Conservation (phyloP, 805 yeast species). For the Starmerella davenportii region DNA sequence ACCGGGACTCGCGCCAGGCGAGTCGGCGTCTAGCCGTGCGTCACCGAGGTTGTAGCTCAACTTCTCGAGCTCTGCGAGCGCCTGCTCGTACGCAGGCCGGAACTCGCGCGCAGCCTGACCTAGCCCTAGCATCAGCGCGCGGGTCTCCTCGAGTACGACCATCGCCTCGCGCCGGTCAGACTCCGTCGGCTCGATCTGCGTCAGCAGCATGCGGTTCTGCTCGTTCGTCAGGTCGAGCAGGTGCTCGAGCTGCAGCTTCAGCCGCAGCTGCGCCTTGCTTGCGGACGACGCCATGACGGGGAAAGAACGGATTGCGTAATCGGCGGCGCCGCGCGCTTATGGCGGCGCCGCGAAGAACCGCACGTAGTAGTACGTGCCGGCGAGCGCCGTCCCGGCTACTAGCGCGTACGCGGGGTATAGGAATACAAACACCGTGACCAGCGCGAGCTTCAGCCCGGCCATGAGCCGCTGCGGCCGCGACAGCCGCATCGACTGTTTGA, state of each 20-base stretch:
- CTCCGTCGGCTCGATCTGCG: constrained; percentile 17
- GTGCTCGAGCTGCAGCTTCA: constrained; percentile 15
- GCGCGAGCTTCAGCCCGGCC: constrained; percentile 5
- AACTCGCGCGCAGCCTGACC: background rate
- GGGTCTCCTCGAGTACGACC: constrained; percentile 4
- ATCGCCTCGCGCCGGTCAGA: constrained; percentile 14
- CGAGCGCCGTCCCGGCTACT: constrained; percentile 1
- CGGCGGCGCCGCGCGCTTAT: background rate
- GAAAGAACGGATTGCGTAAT: background rate
- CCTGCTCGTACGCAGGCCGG: constrained; percentile 1
- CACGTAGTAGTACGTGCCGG: constrained; percentile 3
- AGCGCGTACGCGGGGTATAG: constrained; percentile 10
- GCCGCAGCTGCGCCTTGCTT: constrained; percentile 5
- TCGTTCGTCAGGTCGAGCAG: constrained; percentile 15
- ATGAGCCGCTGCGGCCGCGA: constrained; percentile 1
- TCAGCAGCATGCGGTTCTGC: constrained; percentile 16
- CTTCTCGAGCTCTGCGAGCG: background rate
- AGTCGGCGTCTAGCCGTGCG: background rate
- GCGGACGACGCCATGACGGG: background rate
- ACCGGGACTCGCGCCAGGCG: background rate
- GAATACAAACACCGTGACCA: constrained; percentile 6
- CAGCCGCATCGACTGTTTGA: constrained; percentile 7
- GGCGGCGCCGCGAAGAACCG: background rate
- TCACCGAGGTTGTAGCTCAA: background rate
- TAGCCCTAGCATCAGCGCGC: constrained; percentile 1